Evolutionary conservation across 768 basidiomycete species (phyloP).

Genomic region (Termitomyces heimii): DNA sequence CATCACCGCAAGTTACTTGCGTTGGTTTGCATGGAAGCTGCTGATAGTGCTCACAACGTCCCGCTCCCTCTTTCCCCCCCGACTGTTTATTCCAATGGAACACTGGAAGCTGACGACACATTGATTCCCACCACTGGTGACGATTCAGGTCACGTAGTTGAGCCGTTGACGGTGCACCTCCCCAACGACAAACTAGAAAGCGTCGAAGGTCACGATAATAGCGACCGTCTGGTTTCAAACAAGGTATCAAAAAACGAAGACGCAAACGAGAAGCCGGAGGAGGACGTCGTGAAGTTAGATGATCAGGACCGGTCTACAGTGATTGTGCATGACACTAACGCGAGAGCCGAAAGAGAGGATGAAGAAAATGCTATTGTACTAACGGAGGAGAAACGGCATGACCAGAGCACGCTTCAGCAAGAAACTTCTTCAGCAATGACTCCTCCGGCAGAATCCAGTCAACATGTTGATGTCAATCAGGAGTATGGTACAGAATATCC

Average conservation of each 20-base stretch:
- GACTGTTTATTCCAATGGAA: not conserved
- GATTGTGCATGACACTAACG: not conserved
- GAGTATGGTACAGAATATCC: not conserved
- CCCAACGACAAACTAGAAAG: not conserved
- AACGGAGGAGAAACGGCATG: not conserved
- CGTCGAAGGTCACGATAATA: not conserved
- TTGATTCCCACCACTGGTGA: slow-evolving; percentile 1
- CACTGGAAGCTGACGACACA: slow-evolving; percentile 4
- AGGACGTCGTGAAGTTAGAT: not conserved
- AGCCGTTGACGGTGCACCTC: not conserved
- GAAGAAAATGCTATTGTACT: not conserved
- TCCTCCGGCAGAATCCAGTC: not conserved
- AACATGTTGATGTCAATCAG: not conserved
- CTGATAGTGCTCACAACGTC: slow-evolving; percentile 15
- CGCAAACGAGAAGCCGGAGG: not conserved
- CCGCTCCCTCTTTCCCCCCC: slow-evolving; percentile 20
- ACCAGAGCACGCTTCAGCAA: not conserved
- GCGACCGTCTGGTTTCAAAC: not conserved
- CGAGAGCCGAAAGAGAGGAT: not conserved
- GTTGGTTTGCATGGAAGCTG: slow-evolving; percentile 15
- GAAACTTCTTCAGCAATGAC: not conserved
- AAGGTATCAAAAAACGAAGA: not conserved
- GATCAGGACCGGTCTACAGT: not conserved
- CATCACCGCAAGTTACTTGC: slow-evolving; percentile 6
- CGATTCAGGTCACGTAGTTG: slow-evolving; percentile 2